Percentiles rank a stretch among this genome's conserved stretches.
Evolutionary conservation across 345 rosid genomes (phyloP).

Genomic region (Citropsis articulata): DNA sequence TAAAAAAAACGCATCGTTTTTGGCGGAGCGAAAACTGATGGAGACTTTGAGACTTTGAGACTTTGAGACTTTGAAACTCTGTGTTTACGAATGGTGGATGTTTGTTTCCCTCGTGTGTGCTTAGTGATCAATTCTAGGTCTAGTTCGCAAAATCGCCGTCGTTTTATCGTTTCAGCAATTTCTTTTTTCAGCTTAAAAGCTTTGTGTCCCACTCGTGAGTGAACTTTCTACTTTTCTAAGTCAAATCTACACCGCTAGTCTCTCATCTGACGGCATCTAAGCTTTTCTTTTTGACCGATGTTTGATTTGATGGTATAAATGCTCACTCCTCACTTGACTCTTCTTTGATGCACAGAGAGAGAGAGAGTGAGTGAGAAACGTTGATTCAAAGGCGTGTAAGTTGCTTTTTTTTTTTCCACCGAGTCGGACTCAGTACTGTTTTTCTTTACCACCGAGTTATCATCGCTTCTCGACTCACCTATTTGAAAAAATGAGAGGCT

Average conservation of each 20-base stretch:
- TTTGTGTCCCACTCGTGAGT: conserved; percentile 21
- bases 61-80: conserved; percentile 7
- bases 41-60: conserved; percentile 7
- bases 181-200: background rate
- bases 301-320: conserved; percentile 15
- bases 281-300: background rate
- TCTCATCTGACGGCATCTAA: conserved; percentile 30
- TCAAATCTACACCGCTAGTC: conserved; percentile 29
- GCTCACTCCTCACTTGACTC: background rate
- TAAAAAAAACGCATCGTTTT: background rate
- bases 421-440: background rate
- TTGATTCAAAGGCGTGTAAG: background rate
- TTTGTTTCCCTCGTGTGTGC: background rate
- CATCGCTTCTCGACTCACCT: background rate
- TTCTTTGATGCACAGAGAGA: conserved; percentile 24
- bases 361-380: conserved; percentile 3
- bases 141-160: conserved; percentile 32
- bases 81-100: conserved; percentile 9
- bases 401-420: background rate
- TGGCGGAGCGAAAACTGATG: background rate
- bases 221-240: conserved; percentile 9
- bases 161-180: conserved; percentile 20
- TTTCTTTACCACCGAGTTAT: background rate
- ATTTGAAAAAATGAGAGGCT: conserved; percentile 20
- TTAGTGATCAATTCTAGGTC: background rate